phyloP scores from a whole-genome alignment of 768 basidiomycete genomes.

The Mycena galericulata region DNA sequence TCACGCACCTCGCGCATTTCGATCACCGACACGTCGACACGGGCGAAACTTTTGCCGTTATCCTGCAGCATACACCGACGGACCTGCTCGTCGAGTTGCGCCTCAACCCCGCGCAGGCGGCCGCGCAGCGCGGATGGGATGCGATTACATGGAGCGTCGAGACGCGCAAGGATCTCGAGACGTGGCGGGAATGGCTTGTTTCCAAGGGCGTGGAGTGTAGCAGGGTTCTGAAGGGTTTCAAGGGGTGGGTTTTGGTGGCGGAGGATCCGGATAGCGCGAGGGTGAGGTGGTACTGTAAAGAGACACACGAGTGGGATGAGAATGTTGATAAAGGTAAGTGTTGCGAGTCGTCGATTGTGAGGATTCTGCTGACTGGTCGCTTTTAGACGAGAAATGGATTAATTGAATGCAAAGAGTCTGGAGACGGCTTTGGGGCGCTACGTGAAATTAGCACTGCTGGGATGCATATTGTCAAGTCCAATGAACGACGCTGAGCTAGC shows the following conservation, averaged over 20 bases:
- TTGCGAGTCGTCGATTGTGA: background rate
- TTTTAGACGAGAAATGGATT: conserved; percentile 18
- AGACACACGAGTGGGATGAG: conserved; percentile 21
- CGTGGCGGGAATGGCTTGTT: conserved; percentile 4
- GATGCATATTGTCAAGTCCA: no score
- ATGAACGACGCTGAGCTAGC: no score
- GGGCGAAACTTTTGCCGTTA: conserved; percentile 9
- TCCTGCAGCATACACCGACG: conserved; percentile 13
- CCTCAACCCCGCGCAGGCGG: conserved; percentile 9
- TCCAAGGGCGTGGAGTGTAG: conserved; percentile 9
- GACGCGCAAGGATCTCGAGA: conserved; percentile 21
- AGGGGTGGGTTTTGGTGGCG: conserved; percentile 13
- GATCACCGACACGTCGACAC: conserved; percentile 7
- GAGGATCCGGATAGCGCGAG: conserved; percentile 23
- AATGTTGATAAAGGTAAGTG: conserved; percentile 6
- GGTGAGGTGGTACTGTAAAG: conserved; percentile 21
- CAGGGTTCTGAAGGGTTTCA: conserved; percentile 6
- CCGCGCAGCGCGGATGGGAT: conserved; percentile 20
- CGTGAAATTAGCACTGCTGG: no score
- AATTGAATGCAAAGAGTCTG: background rate
- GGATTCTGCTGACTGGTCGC: background rate
- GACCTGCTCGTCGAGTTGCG: conserved; percentile 16
- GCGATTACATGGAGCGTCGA: conserved; percentile 22
- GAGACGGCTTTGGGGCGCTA: no score
- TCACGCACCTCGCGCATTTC: conserved; percentile 11